Evolutionary conservation across 2,329 filamentous ascomycete genomes (phyloP).

Genomic region (Talaromyces piceae): DNA sequence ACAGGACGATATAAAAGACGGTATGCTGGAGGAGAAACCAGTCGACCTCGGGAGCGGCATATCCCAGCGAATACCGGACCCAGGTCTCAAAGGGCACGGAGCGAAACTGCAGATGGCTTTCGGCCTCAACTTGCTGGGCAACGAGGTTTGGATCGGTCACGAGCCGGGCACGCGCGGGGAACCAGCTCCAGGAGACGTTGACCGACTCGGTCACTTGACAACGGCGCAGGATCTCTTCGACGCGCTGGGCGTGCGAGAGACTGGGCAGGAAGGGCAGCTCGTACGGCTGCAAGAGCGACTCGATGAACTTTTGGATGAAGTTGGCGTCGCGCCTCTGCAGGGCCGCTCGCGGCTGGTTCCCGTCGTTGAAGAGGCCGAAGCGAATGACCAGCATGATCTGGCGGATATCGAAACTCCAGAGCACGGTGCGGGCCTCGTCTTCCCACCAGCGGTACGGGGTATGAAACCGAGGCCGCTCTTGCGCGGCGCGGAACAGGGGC

Average conservation of each 20-base stretch:
- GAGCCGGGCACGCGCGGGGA: constrained; percentile 20
- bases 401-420: constrained; percentile 32
- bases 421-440: constrained; percentile 30
- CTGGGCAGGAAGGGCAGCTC: constrained; percentile 20
- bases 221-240: constrained; percentile 32
- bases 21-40: constrained; percentile 35
- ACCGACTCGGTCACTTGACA: constrained; percentile 19
- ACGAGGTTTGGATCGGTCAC: constrained; percentile 19
- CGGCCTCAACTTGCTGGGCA: constrained; percentile 28
- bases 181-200: constrained; percentile 29
- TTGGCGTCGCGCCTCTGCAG: constrained; percentile 26
- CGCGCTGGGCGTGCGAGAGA: constrained; percentile 30
- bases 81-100: constrained; percentile 33
- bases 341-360: constrained; percentile 27
- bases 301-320: constrained; percentile 27
- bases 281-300: constrained; percentile 20
- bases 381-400: constrained; percentile 32
- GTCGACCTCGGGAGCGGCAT: constrained; percentile 25
- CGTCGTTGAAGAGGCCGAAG: constrained; percentile 30
- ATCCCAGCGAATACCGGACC: constrained; percentile 33
- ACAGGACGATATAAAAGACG: constrained; percentile 26
- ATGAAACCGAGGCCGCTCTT: constrained; percentile 27
- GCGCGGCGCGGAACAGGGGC: constrained; percentile 22
- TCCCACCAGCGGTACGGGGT: constrained; percentile 35
- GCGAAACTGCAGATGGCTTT: constrained; percentile 35